phyloP scores from a whole-genome alignment of 2,329 filamentous ascomycete genomes.

The Macrophomina pseudophaseolina region DNA sequence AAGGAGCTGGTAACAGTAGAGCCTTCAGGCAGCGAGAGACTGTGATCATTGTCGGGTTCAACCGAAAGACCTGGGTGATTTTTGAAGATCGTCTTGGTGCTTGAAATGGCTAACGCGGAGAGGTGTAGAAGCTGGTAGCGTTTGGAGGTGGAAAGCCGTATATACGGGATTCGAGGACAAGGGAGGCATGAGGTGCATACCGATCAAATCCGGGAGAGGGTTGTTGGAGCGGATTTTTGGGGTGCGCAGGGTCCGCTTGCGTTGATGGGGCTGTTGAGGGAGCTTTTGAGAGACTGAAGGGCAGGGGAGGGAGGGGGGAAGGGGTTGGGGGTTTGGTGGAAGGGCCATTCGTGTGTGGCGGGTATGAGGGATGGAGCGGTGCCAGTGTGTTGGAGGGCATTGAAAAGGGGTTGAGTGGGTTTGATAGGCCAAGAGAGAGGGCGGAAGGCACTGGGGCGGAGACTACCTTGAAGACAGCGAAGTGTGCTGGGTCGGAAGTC shows the following conservation, averaged over 20 bases:
- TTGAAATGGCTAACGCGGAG: too few species aligned
- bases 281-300: slow-evolving; percentile 27
- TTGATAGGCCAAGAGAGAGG: too few species aligned
- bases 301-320: slow-evolving; percentile 31
- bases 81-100: too few species aligned
- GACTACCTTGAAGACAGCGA: not conserved
- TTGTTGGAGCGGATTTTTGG: slow-evolving; percentile 45
- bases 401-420: too few species aligned
- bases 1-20: too few species aligned
- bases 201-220: slow-evolving; percentile 29
- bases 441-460: not conserved
- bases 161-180: too few species aligned
- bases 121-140: too few species aligned
- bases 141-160: too few species aligned
- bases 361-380: not conserved
- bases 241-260: slow-evolving; percentile 40
- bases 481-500: not conserved
- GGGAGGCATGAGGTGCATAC: too few species aligned
- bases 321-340: slow-evolving; percentile 37
- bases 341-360: not conserved
- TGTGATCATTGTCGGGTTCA: too few species aligned
- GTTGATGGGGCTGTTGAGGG: slow-evolving; percentile 34
- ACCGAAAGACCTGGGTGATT: too few species aligned
- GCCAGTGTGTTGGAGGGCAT: not conserved
- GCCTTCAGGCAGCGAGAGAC: too few species aligned